Conservation (phyloP, 176 grass and related monocot genomes). For the Bolboschoenus planiculmis region DNA sequence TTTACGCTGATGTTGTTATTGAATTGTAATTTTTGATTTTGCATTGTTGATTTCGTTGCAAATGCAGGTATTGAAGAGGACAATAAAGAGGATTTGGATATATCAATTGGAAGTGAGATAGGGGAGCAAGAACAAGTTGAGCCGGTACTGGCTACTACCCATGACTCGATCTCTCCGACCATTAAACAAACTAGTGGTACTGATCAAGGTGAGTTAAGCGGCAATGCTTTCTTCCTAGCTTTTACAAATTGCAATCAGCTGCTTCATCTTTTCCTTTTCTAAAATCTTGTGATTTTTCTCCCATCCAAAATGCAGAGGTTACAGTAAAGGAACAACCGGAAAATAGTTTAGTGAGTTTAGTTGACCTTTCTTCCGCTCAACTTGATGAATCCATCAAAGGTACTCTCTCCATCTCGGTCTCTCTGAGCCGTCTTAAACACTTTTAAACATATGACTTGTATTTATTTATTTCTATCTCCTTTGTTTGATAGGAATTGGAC, state of each 20-base stretch:
- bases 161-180: conserved; percentile 1
- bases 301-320: not conserved
- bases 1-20: conserved; percentile 8
- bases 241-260: conserved; percentile 1
- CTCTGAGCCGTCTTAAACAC: not conserved
- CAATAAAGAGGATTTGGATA: conserved; percentile 28
- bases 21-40: conserved; percentile 10
- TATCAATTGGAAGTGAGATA: conserved; percentile 45
- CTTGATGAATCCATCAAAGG: conserved; percentile 10
- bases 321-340: conserved; percentile 1
- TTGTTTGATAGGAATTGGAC: conserved; percentile 1
- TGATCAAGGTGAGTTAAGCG: conserved; percentile 23
- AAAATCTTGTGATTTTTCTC: not conserved
- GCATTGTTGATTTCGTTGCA: conserved; percentile 28
- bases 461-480: not conserved
- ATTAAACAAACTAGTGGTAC: conserved; percentile 20
- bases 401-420: not conserved
- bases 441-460: not conserved
- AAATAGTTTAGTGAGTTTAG: conserved; percentile 6
- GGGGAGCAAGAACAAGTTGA: conserved; percentile 38
- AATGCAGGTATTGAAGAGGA: conserved; percentile 40
- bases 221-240: conserved; percentile 11
- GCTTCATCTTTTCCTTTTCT: not conserved
- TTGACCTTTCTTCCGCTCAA: conserved; percentile 9
- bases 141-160: not conserved